Conservation (phyloP, 805 yeast species). For the Myxozyma mucilagina region DNA sequence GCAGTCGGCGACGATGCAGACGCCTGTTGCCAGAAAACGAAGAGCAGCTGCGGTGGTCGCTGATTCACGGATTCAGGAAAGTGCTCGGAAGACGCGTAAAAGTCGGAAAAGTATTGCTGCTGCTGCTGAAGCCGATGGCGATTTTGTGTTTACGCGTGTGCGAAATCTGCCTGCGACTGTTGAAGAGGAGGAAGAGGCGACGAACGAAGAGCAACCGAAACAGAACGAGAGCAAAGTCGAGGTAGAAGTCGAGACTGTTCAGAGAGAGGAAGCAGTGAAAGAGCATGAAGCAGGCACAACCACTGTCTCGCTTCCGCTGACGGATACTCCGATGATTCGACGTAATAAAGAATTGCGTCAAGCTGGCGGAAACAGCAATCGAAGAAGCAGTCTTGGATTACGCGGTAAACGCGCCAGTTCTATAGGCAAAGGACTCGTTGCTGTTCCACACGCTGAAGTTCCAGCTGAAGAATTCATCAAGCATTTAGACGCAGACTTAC, state of each 20-base stretch:
- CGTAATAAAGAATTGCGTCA: slow-evolving; percentile 40
- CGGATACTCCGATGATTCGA: slow-evolving; percentile 45
- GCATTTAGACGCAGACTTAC: slow-evolving; percentile 58
- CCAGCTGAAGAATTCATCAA: slow-evolving; percentile 56
- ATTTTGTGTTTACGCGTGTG: slow-evolving; percentile 40
- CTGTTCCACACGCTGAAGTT: slow-evolving; percentile 65
- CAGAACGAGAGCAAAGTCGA: background rate
- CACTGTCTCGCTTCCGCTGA: slow-evolving; percentile 39
- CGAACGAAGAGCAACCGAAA: background rate
- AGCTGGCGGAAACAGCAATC: slow-evolving; percentile 35
- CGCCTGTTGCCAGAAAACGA: slow-evolving; percentile 6
- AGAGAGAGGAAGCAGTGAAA: background rate
- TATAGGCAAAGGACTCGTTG: slow-evolving; percentile 69
- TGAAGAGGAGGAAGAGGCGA: background rate
- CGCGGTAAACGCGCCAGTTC: slow-evolving; percentile 75
- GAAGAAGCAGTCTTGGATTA: slow-evolving; percentile 39
- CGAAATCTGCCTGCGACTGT: slow-evolving; percentile 20
- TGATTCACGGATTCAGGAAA: slow-evolving; percentile 26
- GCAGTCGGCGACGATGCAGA: background rate
- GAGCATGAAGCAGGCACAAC: slow-evolving; percentile 13
- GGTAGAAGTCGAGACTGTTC: background rate
- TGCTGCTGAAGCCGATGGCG: slow-evolving; percentile 40
- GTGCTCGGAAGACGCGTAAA: slow-evolving; percentile 16
- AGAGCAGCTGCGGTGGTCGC: slow-evolving; percentile 32
- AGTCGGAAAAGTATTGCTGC: background rate